Percentiles rank a stretch among this genome's conserved stretches.
Conservation (phyloP, 2,329 filamentous ascomycete species). For the Tolypocladium ovalisporum region DNA sequence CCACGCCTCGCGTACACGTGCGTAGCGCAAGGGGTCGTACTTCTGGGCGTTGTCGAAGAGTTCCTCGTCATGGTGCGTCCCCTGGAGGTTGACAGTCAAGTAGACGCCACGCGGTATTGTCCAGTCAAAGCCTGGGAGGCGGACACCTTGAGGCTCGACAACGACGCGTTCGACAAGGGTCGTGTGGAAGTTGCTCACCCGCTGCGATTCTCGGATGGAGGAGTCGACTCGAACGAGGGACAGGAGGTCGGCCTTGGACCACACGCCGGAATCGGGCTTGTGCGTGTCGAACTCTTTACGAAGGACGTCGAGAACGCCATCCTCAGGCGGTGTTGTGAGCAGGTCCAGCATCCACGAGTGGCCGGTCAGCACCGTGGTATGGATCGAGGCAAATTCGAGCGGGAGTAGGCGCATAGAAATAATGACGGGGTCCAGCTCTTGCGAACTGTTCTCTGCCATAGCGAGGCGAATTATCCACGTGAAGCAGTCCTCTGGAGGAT, state of each 20-base stretch:
- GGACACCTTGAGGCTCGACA: constrained; percentile 29
- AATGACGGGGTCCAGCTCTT: constrained; percentile 33
- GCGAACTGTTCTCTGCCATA: constrained; percentile 25
- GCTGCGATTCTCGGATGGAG: constrained; percentile 41
- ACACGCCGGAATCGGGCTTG: constrained; percentile 20
- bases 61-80: constrained; percentile 34
- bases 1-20: constrained; percentile 27
- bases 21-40: constrained; percentile 41
- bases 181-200: constrained; percentile 34
- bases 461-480: constrained; percentile 46
- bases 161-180: constrained; percentile 36
- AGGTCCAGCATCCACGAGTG: constrained; percentile 36
- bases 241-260: constrained; percentile 34
- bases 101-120: constrained; percentile 28
- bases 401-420: constrained; percentile 42
- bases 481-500: constrained; percentile 43
- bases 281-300: constrained; percentile 27
- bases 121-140: constrained; percentile 20
- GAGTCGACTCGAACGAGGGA: constrained; percentile 36
- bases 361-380: constrained; percentile 44
- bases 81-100: constrained; percentile 31
- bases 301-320: constrained; percentile 24
- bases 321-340: constrained; percentile 24
- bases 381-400: constrained; percentile 47
- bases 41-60: constrained; percentile 27